Evolutionary conservation across 345 rosid genomes (phyloP).

Genomic region (Geranium brycei): DNA sequence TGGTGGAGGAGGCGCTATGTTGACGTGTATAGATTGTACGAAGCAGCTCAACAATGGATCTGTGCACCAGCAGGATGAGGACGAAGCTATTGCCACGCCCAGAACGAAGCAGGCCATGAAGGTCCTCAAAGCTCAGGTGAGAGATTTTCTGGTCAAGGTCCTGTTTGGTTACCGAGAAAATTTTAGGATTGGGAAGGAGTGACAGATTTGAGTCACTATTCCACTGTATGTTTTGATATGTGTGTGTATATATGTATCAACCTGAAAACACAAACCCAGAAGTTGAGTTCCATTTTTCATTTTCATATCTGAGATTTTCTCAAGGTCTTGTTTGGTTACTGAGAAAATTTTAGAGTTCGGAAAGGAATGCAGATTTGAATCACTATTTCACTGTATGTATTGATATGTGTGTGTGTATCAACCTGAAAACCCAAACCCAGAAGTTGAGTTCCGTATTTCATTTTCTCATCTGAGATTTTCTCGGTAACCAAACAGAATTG

Average conservation of each 20-base stretch:
- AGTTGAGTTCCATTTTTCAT: not conserved
- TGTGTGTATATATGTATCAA: no score
- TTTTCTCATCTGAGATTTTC: not conserved
- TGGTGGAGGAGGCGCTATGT: conserved; percentile 23
- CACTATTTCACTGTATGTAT: no score
- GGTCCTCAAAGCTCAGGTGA: conserved; percentile 71
- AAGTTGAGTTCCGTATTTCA: not conserved
- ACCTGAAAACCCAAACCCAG: not conserved
- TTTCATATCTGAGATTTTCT: not conserved
- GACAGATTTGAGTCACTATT: no score
- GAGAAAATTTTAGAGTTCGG: no score
- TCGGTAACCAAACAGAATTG: not conserved
- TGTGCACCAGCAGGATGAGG: conserved; percentile 35
- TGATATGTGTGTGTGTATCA: no score
- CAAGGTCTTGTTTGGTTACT: no score
- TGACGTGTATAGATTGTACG: conserved; percentile 86
- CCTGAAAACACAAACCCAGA: not conserved
- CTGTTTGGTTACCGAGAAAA: conserved; percentile 8
- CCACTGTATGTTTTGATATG: no score
- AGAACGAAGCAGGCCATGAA: conserved; percentile 63
- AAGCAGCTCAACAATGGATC: conserved; percentile 63
- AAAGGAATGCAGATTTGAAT: no score
- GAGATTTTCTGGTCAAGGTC: no score
- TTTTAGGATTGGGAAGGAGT: no score
- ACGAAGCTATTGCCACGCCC: conserved; percentile 51